Conservation (phyloP, 352 stramenopile genomes). For the Globisporangium paroecandrum region DNA sequence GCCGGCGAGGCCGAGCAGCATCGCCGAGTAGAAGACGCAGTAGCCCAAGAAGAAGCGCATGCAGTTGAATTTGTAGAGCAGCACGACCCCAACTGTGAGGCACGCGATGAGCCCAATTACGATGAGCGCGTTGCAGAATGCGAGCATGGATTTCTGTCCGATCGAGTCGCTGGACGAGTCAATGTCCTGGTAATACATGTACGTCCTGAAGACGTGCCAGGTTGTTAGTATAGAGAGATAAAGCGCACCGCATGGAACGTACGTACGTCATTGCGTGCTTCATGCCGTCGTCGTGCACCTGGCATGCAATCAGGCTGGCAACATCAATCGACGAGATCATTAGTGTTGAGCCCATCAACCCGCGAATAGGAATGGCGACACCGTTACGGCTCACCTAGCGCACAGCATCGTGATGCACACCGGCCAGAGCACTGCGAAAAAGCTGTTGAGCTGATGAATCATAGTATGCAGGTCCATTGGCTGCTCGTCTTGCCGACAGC, state of each 20-base stretch:
- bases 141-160: slow-evolving; percentile 46
- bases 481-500: slow-evolving; percentile 3
- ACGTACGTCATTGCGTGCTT: slow-evolving; percentile 56
- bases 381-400: slow-evolving; percentile 32
- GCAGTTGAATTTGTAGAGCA: slow-evolving; percentile 84
- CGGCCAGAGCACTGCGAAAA: slow-evolving; percentile 71
- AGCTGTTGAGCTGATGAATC: slow-evolving; percentile 71
- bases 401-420: slow-evolving; percentile 72
- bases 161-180: slow-evolving; percentile 40
- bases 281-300: slow-evolving; percentile 43
- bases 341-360: too few relatives aligned
- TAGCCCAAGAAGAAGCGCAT: slow-evolving; percentile 74
- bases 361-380: neutral
- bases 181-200: slow-evolving; percentile 82
- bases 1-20: slow-evolving; percentile 65
- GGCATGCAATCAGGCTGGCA: slow-evolving; percentile 45
- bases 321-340: neutral
- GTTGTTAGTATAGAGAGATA: neutral
- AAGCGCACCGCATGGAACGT: neutral
- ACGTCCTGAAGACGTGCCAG: slow-evolving; percentile 31
- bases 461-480: slow-evolving; percentile 29
- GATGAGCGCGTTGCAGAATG: slow-evolving; percentile 72
- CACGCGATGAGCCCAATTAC: slow-evolving; percentile 77
- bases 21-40: slow-evolving; percentile 71
- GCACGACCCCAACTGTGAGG: slow-evolving; percentile 75